Conservation (phyloP, 2,329 filamentous ascomycete genomes). For the Teratosphaeria viscida region DNA sequence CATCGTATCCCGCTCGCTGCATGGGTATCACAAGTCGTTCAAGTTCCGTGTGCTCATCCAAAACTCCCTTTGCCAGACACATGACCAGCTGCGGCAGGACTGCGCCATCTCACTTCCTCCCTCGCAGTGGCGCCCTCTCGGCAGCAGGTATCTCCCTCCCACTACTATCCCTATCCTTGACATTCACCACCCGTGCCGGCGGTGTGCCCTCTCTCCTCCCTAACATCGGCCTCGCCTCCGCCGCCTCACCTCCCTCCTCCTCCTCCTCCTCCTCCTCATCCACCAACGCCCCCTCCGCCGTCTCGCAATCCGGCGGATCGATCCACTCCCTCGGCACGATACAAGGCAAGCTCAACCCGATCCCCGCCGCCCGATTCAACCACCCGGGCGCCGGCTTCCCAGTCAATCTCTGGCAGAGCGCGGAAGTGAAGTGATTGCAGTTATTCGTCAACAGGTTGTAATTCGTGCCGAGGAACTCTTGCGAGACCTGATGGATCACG, state of each 20-base stretch:
- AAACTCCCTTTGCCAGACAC: neutral
- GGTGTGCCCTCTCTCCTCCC: constrained; percentile 22
- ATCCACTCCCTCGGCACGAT: constrained; percentile 77
- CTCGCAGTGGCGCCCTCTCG: constrained; percentile 35
- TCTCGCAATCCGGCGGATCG: constrained; percentile 64
- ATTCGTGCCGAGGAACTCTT: constrained; percentile 61
- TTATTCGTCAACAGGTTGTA: constrained; percentile 78
- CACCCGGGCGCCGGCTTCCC: constrained; percentile 59
- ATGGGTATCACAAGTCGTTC: neutral
- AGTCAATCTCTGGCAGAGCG: constrained; percentile 64
- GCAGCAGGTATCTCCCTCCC: constrained; percentile 33
- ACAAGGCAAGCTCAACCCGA: constrained; percentile 71
- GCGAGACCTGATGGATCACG: constrained; percentile 57
- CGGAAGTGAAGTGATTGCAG: constrained; percentile 80
- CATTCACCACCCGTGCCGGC: constrained; percentile 17
- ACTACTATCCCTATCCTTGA: constrained; percentile 28
- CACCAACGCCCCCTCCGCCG: constrained; percentile 58
- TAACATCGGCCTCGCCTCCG: constrained; percentile 39
- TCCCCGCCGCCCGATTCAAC: constrained; percentile 75
- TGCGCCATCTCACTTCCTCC: neutral
- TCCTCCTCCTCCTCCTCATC: constrained; percentile 42
- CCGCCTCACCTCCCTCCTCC: constrained; percentile 38
- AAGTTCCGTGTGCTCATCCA: neutral
- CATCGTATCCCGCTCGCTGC: neutral
- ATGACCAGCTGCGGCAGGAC: neutral